Percentiles rank a stretch among this genome's conserved stretches.
These are phyloP conservation scores for Laburnicola sp. DNA, from an alignment of 2,329 filamentous ascomycete species.

Conservation along the genomic window DNA sequence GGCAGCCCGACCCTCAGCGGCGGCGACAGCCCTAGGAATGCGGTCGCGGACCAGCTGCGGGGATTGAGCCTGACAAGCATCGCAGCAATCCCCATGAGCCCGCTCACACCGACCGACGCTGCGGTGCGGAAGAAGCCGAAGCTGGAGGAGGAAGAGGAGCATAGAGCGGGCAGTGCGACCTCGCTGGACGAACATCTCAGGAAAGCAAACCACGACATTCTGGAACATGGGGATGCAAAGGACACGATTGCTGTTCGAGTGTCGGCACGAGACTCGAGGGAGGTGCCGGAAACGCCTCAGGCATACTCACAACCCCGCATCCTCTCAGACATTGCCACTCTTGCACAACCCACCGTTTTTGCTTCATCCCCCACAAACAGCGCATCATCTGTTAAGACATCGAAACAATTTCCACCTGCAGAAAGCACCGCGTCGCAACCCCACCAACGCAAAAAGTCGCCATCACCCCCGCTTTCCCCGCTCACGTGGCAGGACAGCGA, in stretches of 20 bases:
- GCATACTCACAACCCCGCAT: constrained; percentile 35
- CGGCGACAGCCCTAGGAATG: constrained; percentile 41
- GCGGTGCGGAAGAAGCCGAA: constrained; percentile 43
- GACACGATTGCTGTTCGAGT: constrained; percentile 12
- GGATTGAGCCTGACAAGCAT: constrained; percentile 35
- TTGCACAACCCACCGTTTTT: constrained; percentile 36
- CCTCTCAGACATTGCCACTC: constrained; percentile 34
- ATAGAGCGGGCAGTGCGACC: constrained; percentile 23
- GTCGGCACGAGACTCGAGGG: constrained; percentile 12
- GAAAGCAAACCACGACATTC: constrained; percentile 2
- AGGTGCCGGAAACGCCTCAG: constrained; percentile 40
- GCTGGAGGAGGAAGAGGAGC: constrained; percentile 28
- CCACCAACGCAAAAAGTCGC: constrained; percentile 29
- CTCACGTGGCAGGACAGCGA: constrained; percentile 63
- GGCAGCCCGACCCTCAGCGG: constrained; percentile 27
- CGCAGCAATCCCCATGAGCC: constrained; percentile 36
- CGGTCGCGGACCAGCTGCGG: constrained; percentile 42
- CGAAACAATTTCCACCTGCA: constrained; percentile 11
- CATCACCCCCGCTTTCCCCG: constrained; percentile 37
- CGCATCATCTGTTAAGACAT: constrained; percentile 6
- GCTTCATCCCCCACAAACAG: constrained; percentile 19
- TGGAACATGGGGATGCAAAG: constrained; percentile 5
- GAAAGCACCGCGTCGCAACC: constrained; percentile 16
- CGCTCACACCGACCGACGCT: constrained; percentile 41
- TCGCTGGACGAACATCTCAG: constrained; percentile 18